Evolutionary conservation across 176 grass and related monocot species (phyloP).

Genomic region (Canna indica): DNA sequence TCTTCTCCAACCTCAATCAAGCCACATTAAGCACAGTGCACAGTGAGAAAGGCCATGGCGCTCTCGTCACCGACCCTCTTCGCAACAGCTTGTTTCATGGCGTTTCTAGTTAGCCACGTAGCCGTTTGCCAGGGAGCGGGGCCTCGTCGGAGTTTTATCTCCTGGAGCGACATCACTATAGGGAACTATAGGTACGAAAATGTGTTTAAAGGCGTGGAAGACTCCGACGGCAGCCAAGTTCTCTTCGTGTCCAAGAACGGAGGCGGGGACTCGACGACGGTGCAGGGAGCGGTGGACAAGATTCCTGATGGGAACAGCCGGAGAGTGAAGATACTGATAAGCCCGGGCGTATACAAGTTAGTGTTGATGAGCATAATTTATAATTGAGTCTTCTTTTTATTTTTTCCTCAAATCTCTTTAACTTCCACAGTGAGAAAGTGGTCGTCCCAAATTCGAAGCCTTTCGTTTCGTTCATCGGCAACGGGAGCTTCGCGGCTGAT

Average conservation of each 20-base stretch:
- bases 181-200: too few species aligned
- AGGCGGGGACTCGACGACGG: slow-evolving; percentile 55
- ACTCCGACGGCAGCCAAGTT: neutral
- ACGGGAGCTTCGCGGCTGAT: slow-evolving; percentile 29
- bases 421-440: slow-evolving; percentile 75
- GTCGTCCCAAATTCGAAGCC: slow-evolving; percentile 77
- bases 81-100: neutral
- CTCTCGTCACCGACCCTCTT: neutral
- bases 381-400: neutral
- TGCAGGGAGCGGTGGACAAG: slow-evolving; percentile 90
- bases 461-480: slow-evolving; percentile 70
- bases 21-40: slow-evolving; percentile 7
- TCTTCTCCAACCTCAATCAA: slow-evolving; percentile 30
- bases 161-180: slow-evolving; percentile 64
- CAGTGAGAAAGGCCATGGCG: neutral
- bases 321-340: slow-evolving; percentile 68
- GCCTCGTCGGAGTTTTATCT: slow-evolving; percentile 32
- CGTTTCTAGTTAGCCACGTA: neutral
- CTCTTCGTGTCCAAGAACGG: slow-evolving; percentile 77
- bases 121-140: neutral
- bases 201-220: too few species aligned
- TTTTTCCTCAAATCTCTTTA: neutral
- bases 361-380: neutral
- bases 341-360: slow-evolving; percentile 69
- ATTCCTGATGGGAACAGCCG: slow-evolving; percentile 55